Conservation (phyloP, 2,329 filamentous ascomycete genomes). For the Calonectria pteridis region DNA sequence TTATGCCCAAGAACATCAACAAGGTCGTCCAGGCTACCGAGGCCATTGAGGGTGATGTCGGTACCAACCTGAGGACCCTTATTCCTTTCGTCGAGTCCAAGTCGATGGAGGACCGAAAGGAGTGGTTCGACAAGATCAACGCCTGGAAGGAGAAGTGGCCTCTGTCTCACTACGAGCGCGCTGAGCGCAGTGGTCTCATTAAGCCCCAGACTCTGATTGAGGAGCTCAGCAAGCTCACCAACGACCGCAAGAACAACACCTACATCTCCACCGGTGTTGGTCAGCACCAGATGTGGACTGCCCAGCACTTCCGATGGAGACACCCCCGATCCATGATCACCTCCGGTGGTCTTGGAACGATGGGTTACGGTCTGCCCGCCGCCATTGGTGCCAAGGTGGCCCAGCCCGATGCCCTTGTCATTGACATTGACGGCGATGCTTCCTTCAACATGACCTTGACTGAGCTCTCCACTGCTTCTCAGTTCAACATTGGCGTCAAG, state of each 20-base stretch:
- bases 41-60: slow-evolving; percentile 93
- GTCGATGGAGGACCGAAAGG: slow-evolving; percentile 74
- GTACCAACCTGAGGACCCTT: slow-evolving; percentile 80
- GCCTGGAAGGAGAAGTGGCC: slow-evolving; percentile 95
- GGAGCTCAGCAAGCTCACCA: slow-evolving; percentile 87
- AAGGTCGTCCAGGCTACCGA: slow-evolving; percentile 98
- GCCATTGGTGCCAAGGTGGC: slow-evolving; percentile 95
- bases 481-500: slow-evolving; percentile 98
- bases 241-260: slow-evolving; percentile 82
- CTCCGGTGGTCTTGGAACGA: slow-evolving; percentile 86
- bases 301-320: slow-evolving; percentile 96
- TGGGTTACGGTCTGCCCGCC: slow-evolving; percentile 95
- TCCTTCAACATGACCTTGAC: slow-evolving; percentile 99
- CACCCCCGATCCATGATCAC: slow-evolving; percentile 95
- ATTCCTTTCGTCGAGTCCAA: slow-evolving; percentile 77
- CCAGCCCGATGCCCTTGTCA: slow-evolving; percentile 82
- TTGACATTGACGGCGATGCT: slow-evolving; percentile 98
- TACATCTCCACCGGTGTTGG: slow-evolving; percentile 95
- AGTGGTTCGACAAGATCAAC: slow-evolving; percentile 92
- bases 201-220: slow-evolving; percentile 96
- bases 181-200: slow-evolving; percentile 82
- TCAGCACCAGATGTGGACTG: slow-evolving; percentile 99
- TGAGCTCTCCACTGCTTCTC: slow-evolving; percentile 90
- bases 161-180: slow-evolving; percentile 82
- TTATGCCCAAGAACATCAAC: slow-evolving; percentile 99